Percentiles rank a stretch among this genome's conserved stretches.
phyloP scores from a whole-genome alignment of 352 stramenopile genomes.

The Pythium aphanidermatum region DNA sequence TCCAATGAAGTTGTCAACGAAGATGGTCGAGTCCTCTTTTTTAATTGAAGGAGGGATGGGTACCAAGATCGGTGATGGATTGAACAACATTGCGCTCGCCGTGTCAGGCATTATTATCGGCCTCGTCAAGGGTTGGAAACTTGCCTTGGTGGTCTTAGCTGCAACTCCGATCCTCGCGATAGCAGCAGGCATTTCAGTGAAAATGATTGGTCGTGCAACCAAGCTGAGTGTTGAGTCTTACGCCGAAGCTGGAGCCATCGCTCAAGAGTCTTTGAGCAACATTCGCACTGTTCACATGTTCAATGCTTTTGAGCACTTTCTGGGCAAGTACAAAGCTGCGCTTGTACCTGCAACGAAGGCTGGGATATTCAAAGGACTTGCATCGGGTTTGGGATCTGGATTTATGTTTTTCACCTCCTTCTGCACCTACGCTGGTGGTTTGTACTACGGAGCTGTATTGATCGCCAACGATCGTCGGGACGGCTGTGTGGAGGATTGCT shows the following conservation, averaged over 20 bases:
- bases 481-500: slow-evolving; percentile 14
- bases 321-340: slow-evolving; percentile 28
- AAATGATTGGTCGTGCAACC: slow-evolving; percentile 9
- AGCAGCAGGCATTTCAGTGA: slow-evolving; percentile 17
- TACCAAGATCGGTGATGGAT: slow-evolving; percentile 27
- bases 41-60: slow-evolving; percentile 31
- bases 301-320: slow-evolving; percentile 23
- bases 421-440: slow-evolving; percentile 37
- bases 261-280: slow-evolving; percentile 32
- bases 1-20: slow-evolving; percentile 22
- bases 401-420: slow-evolving; percentile 35
- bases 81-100: slow-evolving; percentile 33
- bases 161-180: slow-evolving; percentile 29
- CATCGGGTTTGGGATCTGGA: slow-evolving; percentile 23
- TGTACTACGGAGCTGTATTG: slow-evolving; percentile 43
- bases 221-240: slow-evolving; percentile 26
- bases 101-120: slow-evolving; percentile 36
- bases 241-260: slow-evolving; percentile 26
- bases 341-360: slow-evolving; percentile 18
- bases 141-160: slow-evolving; percentile 36
- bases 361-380: slow-evolving; percentile 27
- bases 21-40: slow-evolving; percentile 26
- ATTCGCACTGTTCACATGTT: slow-evolving; percentile 44
- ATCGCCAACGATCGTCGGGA: slow-evolving; percentile 23
- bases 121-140: slow-evolving; percentile 34